Conservation (phyloP, 1,284 basidiomycete genomes). For the Malassezia yamatoensis region DNA sequence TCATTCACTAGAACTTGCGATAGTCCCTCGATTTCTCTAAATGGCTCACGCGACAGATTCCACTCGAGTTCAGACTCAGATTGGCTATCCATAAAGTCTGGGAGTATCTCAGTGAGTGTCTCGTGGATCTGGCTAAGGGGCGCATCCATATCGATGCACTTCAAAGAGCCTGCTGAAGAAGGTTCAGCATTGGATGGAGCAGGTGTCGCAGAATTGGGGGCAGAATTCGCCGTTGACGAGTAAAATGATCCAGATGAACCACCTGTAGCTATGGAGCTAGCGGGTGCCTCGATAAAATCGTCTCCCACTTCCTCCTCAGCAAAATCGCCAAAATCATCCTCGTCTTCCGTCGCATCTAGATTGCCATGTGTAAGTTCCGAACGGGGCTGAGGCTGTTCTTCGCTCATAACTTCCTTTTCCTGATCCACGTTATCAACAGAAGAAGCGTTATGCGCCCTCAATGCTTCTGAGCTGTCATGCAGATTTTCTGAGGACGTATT, state of each 20-base stretch:
- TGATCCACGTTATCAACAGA: too few relatives aligned
- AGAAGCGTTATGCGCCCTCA: too few relatives aligned
- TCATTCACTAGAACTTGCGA: constrained; percentile 29
- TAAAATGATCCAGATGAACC: too few relatives aligned
- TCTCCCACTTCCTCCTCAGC: constrained; percentile 20
- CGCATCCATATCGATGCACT: neutral
- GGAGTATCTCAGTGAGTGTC: constrained; percentile 13
- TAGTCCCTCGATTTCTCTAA: constrained; percentile 31
- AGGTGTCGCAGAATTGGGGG: too few relatives aligned
- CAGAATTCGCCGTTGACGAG: too few relatives aligned
- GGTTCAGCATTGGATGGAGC: too few relatives aligned
- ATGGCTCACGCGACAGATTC: constrained; percentile 11
- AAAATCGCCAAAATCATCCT: constrained; percentile 37
- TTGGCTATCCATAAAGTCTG: constrained; percentile 3
- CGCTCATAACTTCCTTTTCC: too few relatives aligned
- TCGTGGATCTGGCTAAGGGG: constrained; percentile 16
- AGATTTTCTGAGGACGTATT: too few relatives aligned
- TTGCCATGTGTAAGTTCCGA: too few relatives aligned
- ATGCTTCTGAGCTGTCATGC: too few relatives aligned
- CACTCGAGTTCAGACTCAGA: neutral
- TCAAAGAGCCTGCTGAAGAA: too few relatives aligned
- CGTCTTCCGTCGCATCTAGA: neutral
- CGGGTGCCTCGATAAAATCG: constrained; percentile 8
- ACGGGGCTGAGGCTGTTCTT: too few relatives aligned
- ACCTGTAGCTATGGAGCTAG: neutral